Evolutionary conservation across 768 basidiomycete species (phyloP).

Genomic region (Russula vinacea): DNA sequence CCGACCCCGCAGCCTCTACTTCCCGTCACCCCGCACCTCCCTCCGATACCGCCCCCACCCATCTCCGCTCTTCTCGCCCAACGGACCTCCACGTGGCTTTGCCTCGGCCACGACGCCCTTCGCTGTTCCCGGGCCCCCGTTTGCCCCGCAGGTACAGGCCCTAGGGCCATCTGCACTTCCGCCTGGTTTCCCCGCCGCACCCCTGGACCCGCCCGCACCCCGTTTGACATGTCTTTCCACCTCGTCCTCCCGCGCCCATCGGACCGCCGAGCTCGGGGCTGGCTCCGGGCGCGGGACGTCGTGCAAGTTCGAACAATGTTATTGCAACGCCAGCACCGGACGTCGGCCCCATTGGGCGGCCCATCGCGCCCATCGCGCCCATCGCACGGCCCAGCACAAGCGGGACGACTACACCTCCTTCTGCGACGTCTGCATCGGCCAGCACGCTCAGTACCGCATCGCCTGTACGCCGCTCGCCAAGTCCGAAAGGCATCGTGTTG

Average conservation of each 20-base stretch:
- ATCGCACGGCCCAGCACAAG: conserved; percentile 58
- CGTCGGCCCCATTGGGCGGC: conserved; percentile 33
- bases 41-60: conserved; percentile 23
- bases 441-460: conserved; percentile 45
- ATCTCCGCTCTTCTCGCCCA: conserved; percentile 42
- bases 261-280: conserved; percentile 49
- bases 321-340: conserved; percentile 52
- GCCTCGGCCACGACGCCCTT: conserved; percentile 52
- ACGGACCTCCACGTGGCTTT: conserved; percentile 44
- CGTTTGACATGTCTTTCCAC: conserved; percentile 51
- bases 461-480: conserved; percentile 48
- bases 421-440: conserved; percentile 40
- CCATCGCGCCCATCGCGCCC: conserved; percentile 62
- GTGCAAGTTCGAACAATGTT: conserved; percentile 47
- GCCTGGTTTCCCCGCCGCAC: conserved; percentile 48
- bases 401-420: conserved; percentile 44
- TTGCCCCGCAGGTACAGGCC: conserved; percentile 42
- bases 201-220: conserved; percentile 30
- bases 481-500: conserved; percentile 57
- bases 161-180: conserved; percentile 56
- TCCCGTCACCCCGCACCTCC: conserved; percentile 41
- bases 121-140: conserved; percentile 41
- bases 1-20: conserved; percentile 50
- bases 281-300: conserved; percentile 48
- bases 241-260: conserved; percentile 51